Conservation (phyloP, 306 rosid genomes). For the Biancaea sappan region DNA sequence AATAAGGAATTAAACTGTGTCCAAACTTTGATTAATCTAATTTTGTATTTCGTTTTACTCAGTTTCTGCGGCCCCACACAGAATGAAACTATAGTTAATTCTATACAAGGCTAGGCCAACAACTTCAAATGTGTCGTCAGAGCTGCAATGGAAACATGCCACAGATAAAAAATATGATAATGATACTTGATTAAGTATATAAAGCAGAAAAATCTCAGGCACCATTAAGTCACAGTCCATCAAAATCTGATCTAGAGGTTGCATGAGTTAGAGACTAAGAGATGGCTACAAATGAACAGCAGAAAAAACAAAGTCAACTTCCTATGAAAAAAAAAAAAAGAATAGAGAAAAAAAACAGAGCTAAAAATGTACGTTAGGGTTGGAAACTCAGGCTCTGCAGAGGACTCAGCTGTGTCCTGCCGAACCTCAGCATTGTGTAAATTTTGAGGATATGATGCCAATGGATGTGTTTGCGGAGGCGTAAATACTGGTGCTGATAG, state of each 20-base stretch:
- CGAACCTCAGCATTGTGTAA: slow-evolving; percentile 52
- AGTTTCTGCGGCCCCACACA: neutral
- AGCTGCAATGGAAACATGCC: neutral
- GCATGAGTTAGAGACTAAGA: neutral
- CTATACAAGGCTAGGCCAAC: slow-evolving; percentile 6
- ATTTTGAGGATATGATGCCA: slow-evolving; percentile 78
- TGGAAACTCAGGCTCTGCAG: slow-evolving; percentile 87
- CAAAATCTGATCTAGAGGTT: slow-evolving; percentile 13
- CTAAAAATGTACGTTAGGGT: slow-evolving; percentile 60
- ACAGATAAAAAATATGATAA: neutral
- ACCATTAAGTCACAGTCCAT: slow-evolving; percentile 22
- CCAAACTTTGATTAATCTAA: neutral
- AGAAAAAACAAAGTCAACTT: slow-evolving; percentile 20
- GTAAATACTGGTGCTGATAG: slow-evolving; percentile 87
- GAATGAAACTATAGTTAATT: neutral
- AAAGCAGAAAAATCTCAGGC: neutral
- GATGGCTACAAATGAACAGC: slow-evolving; percentile 3
- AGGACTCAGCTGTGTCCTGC: slow-evolving; percentile 66
- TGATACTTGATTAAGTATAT: neutral
- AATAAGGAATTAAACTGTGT: neutral
- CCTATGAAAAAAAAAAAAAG: slow-evolving; percentile 16
- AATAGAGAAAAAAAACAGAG: neutral
- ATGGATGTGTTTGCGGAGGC: slow-evolving; percentile 93
- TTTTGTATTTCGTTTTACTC: neutral
- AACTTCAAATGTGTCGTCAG: neutral